phyloP scores from a whole-genome alignment of 2,329 filamentous ascomycete genomes.

The Thielaviopsis populi region DNA sequence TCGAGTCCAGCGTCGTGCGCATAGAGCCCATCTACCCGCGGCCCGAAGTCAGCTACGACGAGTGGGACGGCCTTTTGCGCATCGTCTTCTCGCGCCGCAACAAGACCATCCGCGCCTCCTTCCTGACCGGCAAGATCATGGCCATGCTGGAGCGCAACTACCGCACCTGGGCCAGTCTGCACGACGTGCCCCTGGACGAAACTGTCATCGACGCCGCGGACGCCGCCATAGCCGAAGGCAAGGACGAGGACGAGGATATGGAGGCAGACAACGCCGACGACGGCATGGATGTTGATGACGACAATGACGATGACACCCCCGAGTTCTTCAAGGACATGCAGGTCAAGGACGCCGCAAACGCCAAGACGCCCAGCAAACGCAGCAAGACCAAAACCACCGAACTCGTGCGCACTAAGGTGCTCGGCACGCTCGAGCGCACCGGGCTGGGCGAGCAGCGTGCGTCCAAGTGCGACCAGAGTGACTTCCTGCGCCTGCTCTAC shows the following conservation, averaged over 20 bases:
- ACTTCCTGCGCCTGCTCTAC: slow-evolving; percentile 66
- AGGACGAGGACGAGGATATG: slow-evolving; percentile 28
- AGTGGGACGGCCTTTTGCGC: slow-evolving; percentile 80
- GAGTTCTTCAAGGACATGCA: slow-evolving; percentile 65
- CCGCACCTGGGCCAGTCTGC: slow-evolving; percentile 75
- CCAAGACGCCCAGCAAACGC: slow-evolving; percentile 52
- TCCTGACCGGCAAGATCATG: slow-evolving; percentile 67
- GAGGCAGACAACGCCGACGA: slow-evolving; percentile 21
- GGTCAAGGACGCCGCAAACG: slow-evolving; percentile 22
- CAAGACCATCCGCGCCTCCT: slow-evolving; percentile 69
- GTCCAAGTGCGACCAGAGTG: slow-evolving; percentile 79
- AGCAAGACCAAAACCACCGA: slow-evolving; percentile 67
- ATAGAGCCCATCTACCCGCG: slow-evolving; percentile 70
- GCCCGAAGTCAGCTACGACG: slow-evolving; percentile 81
- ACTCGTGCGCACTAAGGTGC: slow-evolving; percentile 73
- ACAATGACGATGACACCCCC: slow-evolving; percentile 56
- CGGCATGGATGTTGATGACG: slow-evolving; percentile 33
- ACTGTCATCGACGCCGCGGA: slow-evolving; percentile 24
- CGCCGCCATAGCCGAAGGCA: slow-evolving; percentile 30
- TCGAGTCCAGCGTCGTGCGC: slow-evolving; percentile 80
- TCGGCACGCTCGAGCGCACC: slow-evolving; percentile 70
- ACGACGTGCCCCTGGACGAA: slow-evolving; percentile 66
- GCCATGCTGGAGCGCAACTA: slow-evolving; percentile 78
- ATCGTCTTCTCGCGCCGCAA: slow-evolving; percentile 68
- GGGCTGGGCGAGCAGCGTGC: slow-evolving; percentile 67